Evolutionary conservation across 2,329 filamentous ascomycete genomes (phyloP), one percentile per base, ranked within the genome.

Genomic region (Alternaria viburni): DNA sequence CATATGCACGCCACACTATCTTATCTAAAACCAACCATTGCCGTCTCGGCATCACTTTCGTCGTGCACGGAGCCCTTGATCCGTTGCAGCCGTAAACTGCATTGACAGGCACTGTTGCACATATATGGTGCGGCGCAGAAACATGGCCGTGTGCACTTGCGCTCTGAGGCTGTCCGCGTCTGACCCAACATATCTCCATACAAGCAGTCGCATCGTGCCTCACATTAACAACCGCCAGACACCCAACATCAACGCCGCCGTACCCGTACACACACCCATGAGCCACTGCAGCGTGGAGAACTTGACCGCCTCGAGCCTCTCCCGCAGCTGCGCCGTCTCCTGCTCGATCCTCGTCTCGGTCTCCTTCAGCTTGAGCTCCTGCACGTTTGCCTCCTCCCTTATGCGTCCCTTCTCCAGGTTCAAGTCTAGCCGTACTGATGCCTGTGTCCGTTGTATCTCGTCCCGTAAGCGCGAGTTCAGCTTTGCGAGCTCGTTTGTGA

Each of bases 321-420:
- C 96, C 70, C 93, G 86, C 77, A 99, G 80, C 30, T 91, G 91
- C 44, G 62, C 95, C 57, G 96, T 93, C 84, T 98, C 96, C 83
- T 98, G 95, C 84, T 99, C 96, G 75, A 99, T 98, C 82, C 96
- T 90, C 61, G 94, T 97, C 84, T 99, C 96, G 12, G 96, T 98
- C 86, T 99, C 96, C 84, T 97, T 97, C 75, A 99, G 93, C 84
- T 97, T 96, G 81, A 99, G 89, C 81, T 99, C 96, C 83, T 98
- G 96, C 61, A 92, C 91, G 70, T 97, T 96, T 17, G 94, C 93
- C 84, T 99, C 96, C 82, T 99, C 96, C 66, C 96, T 86, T 71
- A 98, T 99, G 66, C 96, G 88, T 13, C 96, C 96, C 83, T 99
- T 99, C 78, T 99, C 96, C 49, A 99, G 83, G 81, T 98, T 99